Evolutionary conservation across 2,329 filamentous ascomycete genomes (phyloP), one percentile per base, ranked within the genome.

Genomic region (Botrytis porri): DNA sequence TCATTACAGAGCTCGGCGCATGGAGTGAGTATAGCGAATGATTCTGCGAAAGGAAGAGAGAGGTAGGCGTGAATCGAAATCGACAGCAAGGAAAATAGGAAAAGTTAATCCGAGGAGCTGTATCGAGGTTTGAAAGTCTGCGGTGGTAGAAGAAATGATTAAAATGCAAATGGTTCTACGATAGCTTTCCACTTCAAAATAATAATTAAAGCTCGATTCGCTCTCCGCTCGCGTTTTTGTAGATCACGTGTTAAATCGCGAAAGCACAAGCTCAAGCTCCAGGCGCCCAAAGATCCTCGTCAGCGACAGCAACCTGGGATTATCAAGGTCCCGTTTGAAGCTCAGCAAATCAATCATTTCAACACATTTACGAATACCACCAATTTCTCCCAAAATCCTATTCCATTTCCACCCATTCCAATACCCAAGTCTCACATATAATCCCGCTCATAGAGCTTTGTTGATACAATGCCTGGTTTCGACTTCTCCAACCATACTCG

Each of bases 401-500:
- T 29, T 35, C 60, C 29, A 32, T 48, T 41, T 18, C 4, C 7
- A 29, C 29, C 32, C 35, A 51, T 61, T 60, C 62, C 51, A n/a
- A 73, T 57, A 54, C 32, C 66, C 43, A 48, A 45, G 29, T 60
- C 35, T 41, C 22, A 41, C 37, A 22, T 14, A 45, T 10, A 51
- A 35, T 64, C 43, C 63, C 72, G 75, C 75, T 75, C 71, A 60
- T 71, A 64, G 73, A 75, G 77, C 74, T 77, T 69, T 71, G 45
- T 70, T 71, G 62, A 77, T 84, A 91, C 81, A 80, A 99, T 99
- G 96, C 91, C 93, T 80, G 95, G 95, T 86, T 97, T 98, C 88
- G 95, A 98, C 86, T 99, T 99, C 88, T 97, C 94, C 84, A 99
- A 99, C 88, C 96, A 98, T 90, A 97, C 97, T 89, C 94, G 96